These are phyloP conservation scores for Aspergillus cejpii DNA, from an alignment of 2,329 filamentous ascomycete species.

Conservation along the genomic window DNA sequence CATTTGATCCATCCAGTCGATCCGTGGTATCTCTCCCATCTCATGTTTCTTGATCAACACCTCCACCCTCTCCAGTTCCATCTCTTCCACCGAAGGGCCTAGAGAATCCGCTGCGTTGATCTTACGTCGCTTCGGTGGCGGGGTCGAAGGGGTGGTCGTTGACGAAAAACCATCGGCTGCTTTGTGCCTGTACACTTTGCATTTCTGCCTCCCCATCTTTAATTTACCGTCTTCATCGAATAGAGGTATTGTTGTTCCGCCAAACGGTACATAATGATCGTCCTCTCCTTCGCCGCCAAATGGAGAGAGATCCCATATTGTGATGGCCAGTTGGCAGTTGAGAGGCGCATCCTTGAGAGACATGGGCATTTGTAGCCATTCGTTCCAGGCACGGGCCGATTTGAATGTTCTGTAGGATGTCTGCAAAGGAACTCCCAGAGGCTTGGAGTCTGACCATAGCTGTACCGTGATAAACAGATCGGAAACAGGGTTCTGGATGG, in stretches of 20 bases:
- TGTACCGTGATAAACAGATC: conserved; percentile 92
- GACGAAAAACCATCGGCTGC: conserved; percentile 78
- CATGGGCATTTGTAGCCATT: conserved; percentile 87
- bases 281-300: conserved; percentile 62
- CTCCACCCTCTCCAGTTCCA: conserved; percentile 84
- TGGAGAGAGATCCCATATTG: conserved; percentile 88
- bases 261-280: conserved; percentile 81
- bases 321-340: conserved; percentile 81
- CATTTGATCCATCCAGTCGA: conserved; percentile 92
- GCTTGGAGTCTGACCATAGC: conserved; percentile 93
- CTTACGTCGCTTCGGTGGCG: conserved; percentile 49
- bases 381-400: conserved; percentile 69
- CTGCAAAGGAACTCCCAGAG: conserved; percentile 82
- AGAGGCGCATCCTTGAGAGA: conserved; percentile 74
- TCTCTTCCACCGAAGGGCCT: conserved; percentile 59
- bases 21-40: conserved; percentile 87
- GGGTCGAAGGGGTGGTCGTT: conserved; percentile 67
- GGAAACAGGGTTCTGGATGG: conserved; percentile 72
- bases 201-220: conserved; percentile 88
- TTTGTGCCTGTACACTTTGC: conserved; percentile 72
- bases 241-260: conserved; percentile 83
- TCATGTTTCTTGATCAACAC: conserved; percentile 94
- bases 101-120: conserved; percentile 44
- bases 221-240: conserved; percentile 90
- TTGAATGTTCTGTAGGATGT: conserved; percentile 91